Percentiles rank a stretch among this genome's conserved stretches.
phyloP scores from a whole-genome alignment of 1,139 yeast genomes.

The Kodamaea sp. region DNA sequence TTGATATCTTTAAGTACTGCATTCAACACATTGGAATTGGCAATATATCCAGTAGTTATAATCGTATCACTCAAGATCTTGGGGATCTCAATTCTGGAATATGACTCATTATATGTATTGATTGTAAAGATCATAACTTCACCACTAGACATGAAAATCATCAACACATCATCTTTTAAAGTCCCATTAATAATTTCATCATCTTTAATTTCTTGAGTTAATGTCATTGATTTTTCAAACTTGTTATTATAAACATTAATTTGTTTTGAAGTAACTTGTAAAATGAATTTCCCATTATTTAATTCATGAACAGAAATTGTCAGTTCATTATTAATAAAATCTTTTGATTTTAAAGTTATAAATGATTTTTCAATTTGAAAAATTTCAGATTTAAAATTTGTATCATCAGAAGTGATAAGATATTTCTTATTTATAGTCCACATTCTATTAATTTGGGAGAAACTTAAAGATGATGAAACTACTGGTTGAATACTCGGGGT shows the following conservation, averaged over 20 bases:
- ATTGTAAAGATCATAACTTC: constrained; percentile 48
- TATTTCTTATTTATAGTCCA: constrained; percentile 62
- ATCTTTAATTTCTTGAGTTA: constrained; percentile 37
- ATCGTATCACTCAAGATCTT: constrained; percentile 55
- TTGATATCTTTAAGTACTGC: constrained; percentile 42
- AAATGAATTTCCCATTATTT: constrained; percentile 55
- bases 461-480: constrained; percentile 67
- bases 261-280: constrained; percentile 71
- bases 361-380: constrained; percentile 69
- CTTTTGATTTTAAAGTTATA: constrained; percentile 58
- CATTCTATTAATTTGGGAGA: constrained; percentile 70
- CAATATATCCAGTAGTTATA: constrained; percentile 65
- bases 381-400: constrained; percentile 63
- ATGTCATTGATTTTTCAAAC: constrained; percentile 43
- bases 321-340: constrained; percentile 58
- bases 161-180: constrained; percentile 47
- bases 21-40: constrained; percentile 41
- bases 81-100: constrained; percentile 43
- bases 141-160: constrained; percentile 55
- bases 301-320: constrained; percentile 68
- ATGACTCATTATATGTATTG: constrained; percentile 39
- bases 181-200: constrained; percentile 53
- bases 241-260: constrained; percentile 62
- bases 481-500: constrained; percentile 62
- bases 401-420: constrained; percentile 70